These are phyloP conservation scores for Lachnellula occidentalis DNA, from an alignment of 2,329 filamentous ascomycete genomes.

Conservation along the genomic window DNA sequence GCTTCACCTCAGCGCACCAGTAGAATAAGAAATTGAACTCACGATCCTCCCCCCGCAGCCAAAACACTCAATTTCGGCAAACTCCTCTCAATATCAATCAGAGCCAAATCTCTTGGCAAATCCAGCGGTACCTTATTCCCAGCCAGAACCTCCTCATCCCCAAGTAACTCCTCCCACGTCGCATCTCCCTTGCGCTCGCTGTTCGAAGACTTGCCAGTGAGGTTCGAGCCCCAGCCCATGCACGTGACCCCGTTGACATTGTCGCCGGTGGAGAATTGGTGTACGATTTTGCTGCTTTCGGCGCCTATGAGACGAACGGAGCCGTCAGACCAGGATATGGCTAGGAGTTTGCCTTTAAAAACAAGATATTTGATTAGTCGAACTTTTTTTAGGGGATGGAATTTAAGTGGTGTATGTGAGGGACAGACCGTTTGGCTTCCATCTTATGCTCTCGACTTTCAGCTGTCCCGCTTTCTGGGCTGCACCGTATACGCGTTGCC, in stretches of 20 bases:
- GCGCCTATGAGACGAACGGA: slow-evolving; percentile 70
- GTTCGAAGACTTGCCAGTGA: slow-evolving; percentile 16
- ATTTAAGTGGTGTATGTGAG: neutral
- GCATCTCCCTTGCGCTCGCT: slow-evolving; percentile 12
- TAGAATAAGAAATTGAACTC: slow-evolving; percentile 31
- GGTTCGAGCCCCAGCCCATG: slow-evolving; percentile 34
- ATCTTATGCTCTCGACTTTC: slow-evolving; percentile 35
- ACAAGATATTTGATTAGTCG: too few relatives aligned
- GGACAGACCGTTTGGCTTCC: slow-evolving; percentile 32
- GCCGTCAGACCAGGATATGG: slow-evolving; percentile 79
- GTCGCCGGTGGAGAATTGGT: slow-evolving; percentile 51
- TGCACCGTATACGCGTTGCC: slow-evolving; percentile 59
- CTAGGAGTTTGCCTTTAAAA: slow-evolving; percentile 62
- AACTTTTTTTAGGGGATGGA: too few relatives aligned
- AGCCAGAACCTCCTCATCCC: slow-evolving; percentile 6
- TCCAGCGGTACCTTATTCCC: slow-evolving; percentile 34
- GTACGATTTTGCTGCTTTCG: slow-evolving; percentile 75
- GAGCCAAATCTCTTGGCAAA: slow-evolving; percentile 66
- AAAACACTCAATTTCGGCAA: slow-evolving; percentile 72
- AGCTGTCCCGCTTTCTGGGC: slow-evolving; percentile 31
- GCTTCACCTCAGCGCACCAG: neutral
- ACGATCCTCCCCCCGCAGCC: slow-evolving; percentile 60
- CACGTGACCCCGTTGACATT: slow-evolving; percentile 38
- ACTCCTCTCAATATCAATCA: slow-evolving; percentile 70
- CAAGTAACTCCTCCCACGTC: slow-evolving; percentile 21